These are phyloP conservation scores for Gonium pectorale DNA, from an alignment of 139 green algal genomes.

Conservation along the genomic window DNA sequence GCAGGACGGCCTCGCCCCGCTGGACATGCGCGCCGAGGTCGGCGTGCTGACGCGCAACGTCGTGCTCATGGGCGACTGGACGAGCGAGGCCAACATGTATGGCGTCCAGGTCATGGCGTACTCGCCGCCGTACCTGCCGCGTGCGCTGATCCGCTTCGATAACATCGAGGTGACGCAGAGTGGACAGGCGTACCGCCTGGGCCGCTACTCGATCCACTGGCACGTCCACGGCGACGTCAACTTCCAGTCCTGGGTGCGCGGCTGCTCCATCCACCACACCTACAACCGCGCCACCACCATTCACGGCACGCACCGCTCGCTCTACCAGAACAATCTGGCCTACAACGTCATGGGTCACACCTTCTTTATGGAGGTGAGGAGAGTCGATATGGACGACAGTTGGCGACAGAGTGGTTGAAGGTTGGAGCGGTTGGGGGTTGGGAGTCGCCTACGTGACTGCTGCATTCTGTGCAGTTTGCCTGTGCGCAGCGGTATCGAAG, in stretches of 20 bases:
- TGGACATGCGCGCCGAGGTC: constrained; percentile 76
- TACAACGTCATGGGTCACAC: constrained; percentile 80
- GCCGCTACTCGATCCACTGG: constrained; percentile 83
- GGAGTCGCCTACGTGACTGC: no score
- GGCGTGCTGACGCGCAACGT: constrained; percentile 63
- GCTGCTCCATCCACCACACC: constrained; percentile 70
- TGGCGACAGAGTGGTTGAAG: no score
- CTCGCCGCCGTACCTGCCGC: constrained; percentile 23
- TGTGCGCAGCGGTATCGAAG: no score
- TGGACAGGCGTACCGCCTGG: constrained; percentile 67
- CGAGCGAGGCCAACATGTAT: constrained; percentile 48
- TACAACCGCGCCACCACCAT: constrained; percentile 78
- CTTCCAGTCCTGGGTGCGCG: constrained; percentile 58
- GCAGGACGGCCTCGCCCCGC: not conserved
- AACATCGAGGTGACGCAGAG: constrained; percentile 60
- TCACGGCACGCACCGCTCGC: constrained; percentile 63
- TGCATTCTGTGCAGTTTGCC: no score
- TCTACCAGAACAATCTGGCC: constrained; percentile 67
- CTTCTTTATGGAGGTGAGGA: constrained; percentile 65
- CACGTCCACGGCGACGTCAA: constrained; percentile 72
- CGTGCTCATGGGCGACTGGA: constrained; percentile 59
- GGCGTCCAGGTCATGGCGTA: constrained; percentile 65
- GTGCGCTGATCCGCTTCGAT: constrained; percentile 31
- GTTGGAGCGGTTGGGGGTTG: no score
- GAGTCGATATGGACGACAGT: no score